Evolutionary conservation across 2,329 filamentous ascomycete genomes (phyloP), one percentile per base, ranked within the genome.

Genomic region (Grosmannia clavigera): DNA sequence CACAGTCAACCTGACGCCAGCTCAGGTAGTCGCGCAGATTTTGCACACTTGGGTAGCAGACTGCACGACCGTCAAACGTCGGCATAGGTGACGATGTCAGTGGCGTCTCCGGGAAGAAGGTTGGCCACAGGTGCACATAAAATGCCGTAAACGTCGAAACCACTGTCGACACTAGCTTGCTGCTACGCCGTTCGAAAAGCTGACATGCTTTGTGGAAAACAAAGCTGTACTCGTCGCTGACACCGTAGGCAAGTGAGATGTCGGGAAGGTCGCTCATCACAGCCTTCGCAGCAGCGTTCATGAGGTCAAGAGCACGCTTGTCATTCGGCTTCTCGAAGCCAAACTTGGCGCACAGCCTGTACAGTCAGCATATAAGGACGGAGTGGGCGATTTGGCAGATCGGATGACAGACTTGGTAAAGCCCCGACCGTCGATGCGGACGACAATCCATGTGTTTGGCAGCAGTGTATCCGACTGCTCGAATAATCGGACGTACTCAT

Each of bases 1-100:
- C 71, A 94, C 94, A 97, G 71, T 99, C 94, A 52, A 89, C 94
- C 73, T 99, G 94, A 66, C 94, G 82, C 94, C 94, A 99, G 70
- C 88, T 92, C 79, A 99, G 84, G 72, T 99, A 99, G 74, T 99
- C 94, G 31, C 92, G 81, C 65, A 99, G 73, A 70, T 96, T 95
- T 67, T 81, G 79, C 7, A 87, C 79, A 60, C 82, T 88, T 0
- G 94, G 94, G 73, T 97, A 99, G 70, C 87, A 85, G 3, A 99
- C 91, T 19, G 91, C 91, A 57, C 94, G 80, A 0, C 92, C 92
- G 72, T 99, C 94, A 69, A 99, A 99, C 6, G 87, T 92, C 0
- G 94, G 94, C 19, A 95, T 75, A 14, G 95, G 75, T 5, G 90
- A 88, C 5, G 85, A 75, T 14, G 85, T 82, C 38, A 97, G 76